Evolutionary conservation across 2,329 filamentous ascomycete genomes (phyloP).

Genomic region (Botryotinia convoluta): DNA sequence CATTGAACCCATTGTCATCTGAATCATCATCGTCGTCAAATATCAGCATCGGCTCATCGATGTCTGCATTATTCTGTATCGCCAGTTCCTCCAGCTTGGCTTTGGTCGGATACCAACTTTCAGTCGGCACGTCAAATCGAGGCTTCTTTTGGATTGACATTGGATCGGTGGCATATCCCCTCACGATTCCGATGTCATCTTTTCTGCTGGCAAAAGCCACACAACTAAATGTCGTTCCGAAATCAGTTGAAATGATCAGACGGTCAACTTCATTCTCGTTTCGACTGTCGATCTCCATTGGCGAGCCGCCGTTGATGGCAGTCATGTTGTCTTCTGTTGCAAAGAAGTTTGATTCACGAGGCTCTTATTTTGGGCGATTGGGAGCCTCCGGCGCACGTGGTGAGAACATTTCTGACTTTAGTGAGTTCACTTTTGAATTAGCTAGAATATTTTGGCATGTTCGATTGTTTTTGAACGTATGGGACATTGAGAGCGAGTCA

Average conservation of each 20-base stretch:
- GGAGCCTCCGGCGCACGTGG: neutral
- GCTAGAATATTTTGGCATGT: neutral
- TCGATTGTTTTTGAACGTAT: neutral
- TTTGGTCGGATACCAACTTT: constrained; percentile 24
- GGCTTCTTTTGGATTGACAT: neutral
- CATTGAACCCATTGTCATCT: neutral
- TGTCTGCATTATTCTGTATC: neutral
- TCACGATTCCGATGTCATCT: constrained; percentile 17
- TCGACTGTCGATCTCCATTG: constrained; percentile 9
- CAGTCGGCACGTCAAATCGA: constrained; percentile 24
- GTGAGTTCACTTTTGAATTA: neutral
- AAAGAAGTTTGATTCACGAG: neutral
- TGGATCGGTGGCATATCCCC: constrained; percentile 23
- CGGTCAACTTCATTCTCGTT: constrained; percentile 1
- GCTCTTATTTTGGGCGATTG: neutral
- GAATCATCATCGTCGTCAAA: neutral
- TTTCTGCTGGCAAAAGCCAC: constrained; percentile 22
- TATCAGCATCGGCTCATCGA: neutral
- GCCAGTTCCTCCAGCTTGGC: constrained; percentile 6
- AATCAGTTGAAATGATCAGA: constrained; percentile 25
- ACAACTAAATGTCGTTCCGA: constrained; percentile 27
- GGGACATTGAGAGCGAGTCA: neutral
- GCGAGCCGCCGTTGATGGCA: neutral
- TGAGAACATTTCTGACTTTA: neutral
- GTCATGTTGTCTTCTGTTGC: neutral